phyloP scores from a whole-genome alignment of 495 filamentous ascomycete species.

The Astrothelium subdiscretum region DNA sequence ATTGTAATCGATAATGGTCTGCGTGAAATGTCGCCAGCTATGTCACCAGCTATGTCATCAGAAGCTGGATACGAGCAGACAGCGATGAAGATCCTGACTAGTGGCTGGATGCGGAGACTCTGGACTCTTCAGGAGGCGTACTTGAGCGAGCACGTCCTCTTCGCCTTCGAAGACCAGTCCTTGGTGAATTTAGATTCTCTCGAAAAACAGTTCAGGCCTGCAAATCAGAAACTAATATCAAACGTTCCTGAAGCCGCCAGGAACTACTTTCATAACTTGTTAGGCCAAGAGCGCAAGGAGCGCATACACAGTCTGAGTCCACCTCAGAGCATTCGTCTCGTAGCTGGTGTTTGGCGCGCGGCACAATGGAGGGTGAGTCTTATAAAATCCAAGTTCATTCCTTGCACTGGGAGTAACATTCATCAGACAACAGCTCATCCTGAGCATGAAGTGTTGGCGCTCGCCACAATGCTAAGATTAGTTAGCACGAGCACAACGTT shows the following conservation, averaged over 20 bases:
- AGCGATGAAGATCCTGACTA: background rate
- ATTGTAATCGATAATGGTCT: constrained; percentile 21
- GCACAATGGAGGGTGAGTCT: background rate
- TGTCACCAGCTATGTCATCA: too few relatives aligned
- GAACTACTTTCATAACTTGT: background rate
- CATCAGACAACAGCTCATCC: background rate
- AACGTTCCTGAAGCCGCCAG: background rate
- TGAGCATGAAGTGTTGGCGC: background rate
- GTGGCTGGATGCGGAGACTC: constrained; percentile 17
- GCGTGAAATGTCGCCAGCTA: background rate
- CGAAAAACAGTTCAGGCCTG: background rate
- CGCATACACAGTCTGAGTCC: background rate
- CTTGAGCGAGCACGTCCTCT: constrained; percentile 11
- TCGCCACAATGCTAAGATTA: background rate
- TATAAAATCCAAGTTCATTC: background rate
- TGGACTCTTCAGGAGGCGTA: constrained; percentile 26
- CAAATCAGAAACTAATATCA: background rate
- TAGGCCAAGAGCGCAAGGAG: background rate
- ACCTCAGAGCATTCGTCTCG: background rate
- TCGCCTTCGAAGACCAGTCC: constrained; percentile 8
- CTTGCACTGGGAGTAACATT: background rate
- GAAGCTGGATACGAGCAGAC: background rate
- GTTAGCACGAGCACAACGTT: background rate
- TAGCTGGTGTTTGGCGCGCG: background rate
- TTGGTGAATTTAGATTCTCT: background rate